Evolutionary conservation across 2,329 filamentous ascomycete genomes (phyloP).

Genomic region (Drechslerella coelobrocha): DNA sequence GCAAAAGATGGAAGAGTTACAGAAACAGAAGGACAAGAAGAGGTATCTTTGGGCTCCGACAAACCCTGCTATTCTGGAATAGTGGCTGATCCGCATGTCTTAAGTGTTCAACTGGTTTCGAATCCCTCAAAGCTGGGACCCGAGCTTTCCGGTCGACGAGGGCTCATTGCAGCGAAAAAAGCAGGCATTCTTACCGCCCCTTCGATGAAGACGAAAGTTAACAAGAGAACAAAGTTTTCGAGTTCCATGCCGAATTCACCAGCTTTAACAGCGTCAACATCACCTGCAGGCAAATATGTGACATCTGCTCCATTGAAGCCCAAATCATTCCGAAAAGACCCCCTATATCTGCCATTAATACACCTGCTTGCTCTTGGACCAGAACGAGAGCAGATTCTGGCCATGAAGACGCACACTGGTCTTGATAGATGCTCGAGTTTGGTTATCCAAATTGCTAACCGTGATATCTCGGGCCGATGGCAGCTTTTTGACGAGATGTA

Average conservation of each 20-base stretch:
- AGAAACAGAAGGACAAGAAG: constrained; percentile 48
- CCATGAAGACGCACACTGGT: constrained; percentile 55
- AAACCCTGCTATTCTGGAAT: neutral
- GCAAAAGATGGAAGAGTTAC: constrained; percentile 44
- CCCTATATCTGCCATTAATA: constrained; percentile 54
- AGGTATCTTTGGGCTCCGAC: constrained; percentile 32
- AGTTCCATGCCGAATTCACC: constrained; percentile 46
- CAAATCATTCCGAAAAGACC: constrained; percentile 51
- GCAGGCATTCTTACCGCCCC: constrained; percentile 43
- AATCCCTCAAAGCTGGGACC: constrained; percentile 48
- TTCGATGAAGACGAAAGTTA: constrained; percentile 47
- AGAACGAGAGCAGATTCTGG: constrained; percentile 53
- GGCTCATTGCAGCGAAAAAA: constrained; percentile 47
- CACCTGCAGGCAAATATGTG: constrained; percentile 42
- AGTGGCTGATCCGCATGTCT: constrained; percentile 28
- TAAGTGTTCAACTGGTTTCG: constrained; percentile 48
- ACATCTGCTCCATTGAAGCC: constrained; percentile 41
- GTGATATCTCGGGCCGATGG: constrained; percentile 52
- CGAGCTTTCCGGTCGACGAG: constrained; percentile 46
- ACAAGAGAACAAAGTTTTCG: constrained; percentile 44
- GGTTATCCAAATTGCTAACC: constrained; percentile 52
- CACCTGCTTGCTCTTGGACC: constrained; percentile 54
- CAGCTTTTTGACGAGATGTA: constrained; percentile 53
- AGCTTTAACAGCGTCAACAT: constrained; percentile 35
- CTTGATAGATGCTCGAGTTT: constrained; percentile 53